Base-by-base conservation (phyloP, 345 rosid genomes). In the Eucalyptus marginata region DNA sequence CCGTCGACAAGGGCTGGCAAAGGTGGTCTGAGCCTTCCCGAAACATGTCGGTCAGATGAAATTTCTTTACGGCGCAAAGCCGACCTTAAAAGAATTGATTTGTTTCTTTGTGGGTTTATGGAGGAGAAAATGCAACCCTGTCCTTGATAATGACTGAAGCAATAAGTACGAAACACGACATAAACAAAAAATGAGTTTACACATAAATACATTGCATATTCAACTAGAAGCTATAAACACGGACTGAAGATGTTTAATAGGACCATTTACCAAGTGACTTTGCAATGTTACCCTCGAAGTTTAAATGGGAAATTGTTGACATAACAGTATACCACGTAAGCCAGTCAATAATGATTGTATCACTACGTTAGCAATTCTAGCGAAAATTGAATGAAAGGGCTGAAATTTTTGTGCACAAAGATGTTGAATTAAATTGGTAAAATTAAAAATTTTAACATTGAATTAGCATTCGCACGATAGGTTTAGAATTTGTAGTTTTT, bases 331-430 rank as follows among this genome's bases (percentile, higher is more conserved):
- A 6, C 7, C 31, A 12, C 7, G 1, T 25, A 25, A 27, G 31
- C 6, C 0, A 5, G 2, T 12, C 7, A 5, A 25, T 5, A 58
- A 11, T 58, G n/a, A 25, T 5, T 27, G 2, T 11, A 59, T 25
- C 15, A 1, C 3, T 0, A 58, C 3, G 1, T 58, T 1, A 20
- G 14, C 9, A 27, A 59, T 59, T 25, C 2, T 1, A 59, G 0
- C 4, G 2, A 25, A 59, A 59, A 1, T 59, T 25, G 2, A 25
- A 59, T 0, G 7, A 27, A 27, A 25, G 3, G 66, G 7, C 14
- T 10, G 2, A 3, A 58, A 58, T 58, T 25, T 25, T 25, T 0
- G 14, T 2, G 2, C 58, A 18, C 2, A 1, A 25, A 59, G 3
- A 1, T 59, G 13, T 59, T 24, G 13, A 12, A 10, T 58, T 58